A percentile compares a stretch with the other conserved stretches of the same genome.
Conservation (phyloP, 2,329 filamentous ascomycete species). For the Colletotrichum eleusines region DNA sequence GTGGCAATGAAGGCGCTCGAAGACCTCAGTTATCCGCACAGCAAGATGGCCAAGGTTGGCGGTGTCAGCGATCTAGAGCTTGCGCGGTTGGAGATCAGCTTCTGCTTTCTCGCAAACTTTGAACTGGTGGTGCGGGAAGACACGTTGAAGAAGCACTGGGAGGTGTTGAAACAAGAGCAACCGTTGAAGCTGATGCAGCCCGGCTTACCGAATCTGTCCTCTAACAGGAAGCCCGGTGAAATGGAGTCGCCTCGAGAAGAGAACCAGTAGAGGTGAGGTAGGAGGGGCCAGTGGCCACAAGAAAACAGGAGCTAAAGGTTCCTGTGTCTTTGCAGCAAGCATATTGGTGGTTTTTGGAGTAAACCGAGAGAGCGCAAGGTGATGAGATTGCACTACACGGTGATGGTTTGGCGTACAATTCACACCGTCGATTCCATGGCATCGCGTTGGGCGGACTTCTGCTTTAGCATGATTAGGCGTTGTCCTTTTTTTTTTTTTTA, state of each 20-base stretch:
- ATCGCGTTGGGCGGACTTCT: conserved; percentile 10
- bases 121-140: conserved; percentile 71
- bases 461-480: conserved; percentile 14
- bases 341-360: background rate
- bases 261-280: conserved; percentile 19
- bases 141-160: conserved; percentile 50
- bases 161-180: conserved; percentile 48
- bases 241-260: conserved; percentile 15
- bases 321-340: conserved; percentile 1
- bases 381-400: conserved; percentile 26
- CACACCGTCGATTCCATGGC: background rate
- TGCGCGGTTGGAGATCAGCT: conserved; percentile 87
- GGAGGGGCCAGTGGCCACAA: background rate
- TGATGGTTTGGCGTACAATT: conserved; percentile 10
- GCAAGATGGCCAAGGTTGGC: conserved; percentile 86
- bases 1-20: conserved; percentile 97
- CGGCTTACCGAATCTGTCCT: conserved; percentile 47
- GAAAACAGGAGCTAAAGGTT: background rate
- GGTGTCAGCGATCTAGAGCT: conserved; percentile 87
- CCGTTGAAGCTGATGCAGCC: conserved; percentile 32
- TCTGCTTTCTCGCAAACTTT: conserved; percentile 88
- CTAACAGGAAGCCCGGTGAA: conserved; percentile 41
- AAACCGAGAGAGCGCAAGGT: conserved; percentile 24
- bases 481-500: background rate
- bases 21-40: conserved; percentile 88